Evolutionary conservation across 2,329 filamentous ascomycete genomes (phyloP), one percentile per base, ranked within the genome.

Genomic region (Myriosclerotinia duriaeana): DNA sequence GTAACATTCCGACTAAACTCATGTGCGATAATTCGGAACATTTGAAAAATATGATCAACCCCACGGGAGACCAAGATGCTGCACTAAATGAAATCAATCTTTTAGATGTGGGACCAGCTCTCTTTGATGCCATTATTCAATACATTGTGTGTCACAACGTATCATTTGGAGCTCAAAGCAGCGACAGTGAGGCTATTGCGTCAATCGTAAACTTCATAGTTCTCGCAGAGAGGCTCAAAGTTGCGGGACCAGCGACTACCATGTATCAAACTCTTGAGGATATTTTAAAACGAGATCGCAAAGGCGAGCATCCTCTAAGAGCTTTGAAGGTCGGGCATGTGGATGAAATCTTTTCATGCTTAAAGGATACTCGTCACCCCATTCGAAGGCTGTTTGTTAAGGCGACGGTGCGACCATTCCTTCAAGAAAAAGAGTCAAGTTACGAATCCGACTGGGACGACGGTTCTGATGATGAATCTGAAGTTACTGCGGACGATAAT

Each of bases 121-220:
- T 61, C 0, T 70, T 70, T 14, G 67, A 69, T 38, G 22, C 65
- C 9, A 20, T 56, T 14, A 54, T 67, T 11, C 66, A 66, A 55
- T 68, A 58, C 12, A 59, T 67, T 44, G 44, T 64, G 2, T 64
- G 60, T 22, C 40, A 26, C 22, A 58, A 44, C 11, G 42, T 46
- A 26, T 65, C 64, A 15, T 53, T 65, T 38, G 20, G 36, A n/a
- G 8, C 40, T 46, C 38, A 30, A 14, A 1, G 34, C 9, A 62
- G 22, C 15, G 30, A 59, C 17, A 36, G 20, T 5, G 22, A 8
- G 8, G n/a, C 44, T 12, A 48, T 66, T 2, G 54, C 46, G n/a
- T 42, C 22, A 2, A 66, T 66, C 12, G n/a, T 66, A 20, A 15
- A 54, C 12, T 38, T 63, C 17, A 9, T 66, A 46, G 40, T 63